phyloP scores from a whole-genome alignment of 164 flowering plant species.

The Euptelea pleiosperma region DNA sequence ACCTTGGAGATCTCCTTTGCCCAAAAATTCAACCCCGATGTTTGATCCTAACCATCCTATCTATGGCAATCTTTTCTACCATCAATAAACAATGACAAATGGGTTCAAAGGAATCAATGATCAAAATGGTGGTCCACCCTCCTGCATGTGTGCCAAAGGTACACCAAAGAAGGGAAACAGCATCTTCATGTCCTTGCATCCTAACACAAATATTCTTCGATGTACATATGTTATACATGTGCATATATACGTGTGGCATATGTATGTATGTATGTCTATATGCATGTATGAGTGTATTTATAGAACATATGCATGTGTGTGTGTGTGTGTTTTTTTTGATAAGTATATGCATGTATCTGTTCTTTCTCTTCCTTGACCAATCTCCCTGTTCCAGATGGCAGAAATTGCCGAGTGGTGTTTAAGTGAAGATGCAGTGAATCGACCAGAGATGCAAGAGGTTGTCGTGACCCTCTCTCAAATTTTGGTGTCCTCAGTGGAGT shows the following conservation, averaged over 20 bases:
- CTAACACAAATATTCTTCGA: too few species aligned
- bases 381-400: slow-evolving; percentile 47
- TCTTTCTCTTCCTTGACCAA: neutral
- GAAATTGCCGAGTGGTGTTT: slow-evolving; percentile 49
- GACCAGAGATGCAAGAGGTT: slow-evolving; percentile 68
- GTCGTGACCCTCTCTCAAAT: slow-evolving; percentile 50
- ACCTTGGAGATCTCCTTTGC: too few species aligned
- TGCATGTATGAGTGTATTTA: neutral
- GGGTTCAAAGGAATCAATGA: too few species aligned
- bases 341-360: neutral
- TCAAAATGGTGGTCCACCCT: too few species aligned
- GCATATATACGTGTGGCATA: neutral
- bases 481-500: slow-evolving; percentile 41
- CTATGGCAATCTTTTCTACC: too few species aligned
- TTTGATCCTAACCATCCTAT: too few species aligned
- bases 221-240: neutral
- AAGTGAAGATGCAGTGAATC: slow-evolving; percentile 28
- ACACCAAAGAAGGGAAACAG: too few species aligned
- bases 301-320: neutral
- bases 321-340: neutral
- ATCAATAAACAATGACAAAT: too few species aligned
- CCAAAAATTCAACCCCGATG: too few species aligned
- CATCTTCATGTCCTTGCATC: too few species aligned
- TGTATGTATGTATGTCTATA: neutral
- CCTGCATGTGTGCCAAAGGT: too few species aligned